Percentiles rank a stretch among this genome's conserved stretches.
Evolutionary conservation across 768 basidiomycete genomes (phyloP).

Genomic region (Ramaria sp.): DNA sequence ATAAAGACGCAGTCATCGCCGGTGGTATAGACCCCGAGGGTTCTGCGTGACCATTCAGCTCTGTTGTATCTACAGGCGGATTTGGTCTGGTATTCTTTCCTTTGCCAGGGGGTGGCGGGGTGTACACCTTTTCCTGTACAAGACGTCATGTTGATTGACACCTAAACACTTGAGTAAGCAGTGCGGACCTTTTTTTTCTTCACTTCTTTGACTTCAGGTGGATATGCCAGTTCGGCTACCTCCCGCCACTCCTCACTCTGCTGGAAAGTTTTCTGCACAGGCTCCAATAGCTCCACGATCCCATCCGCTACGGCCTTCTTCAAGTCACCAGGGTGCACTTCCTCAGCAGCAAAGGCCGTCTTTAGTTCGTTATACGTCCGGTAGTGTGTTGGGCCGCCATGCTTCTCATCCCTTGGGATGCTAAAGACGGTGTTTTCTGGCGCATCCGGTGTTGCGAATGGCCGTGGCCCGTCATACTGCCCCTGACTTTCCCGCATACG

Average conservation of each 20-base stretch:
- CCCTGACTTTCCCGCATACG: constrained; percentile 29
- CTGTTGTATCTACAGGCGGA: constrained; percentile 11
- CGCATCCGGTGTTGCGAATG: constrained; percentile 59
- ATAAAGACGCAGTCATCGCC: too few species aligned
- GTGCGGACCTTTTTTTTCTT: constrained; percentile 47
- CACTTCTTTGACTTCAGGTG: constrained; percentile 40
- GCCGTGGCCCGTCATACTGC: constrained; percentile 30
- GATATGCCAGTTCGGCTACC: constrained; percentile 74
- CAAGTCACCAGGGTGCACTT: constrained; percentile 83
- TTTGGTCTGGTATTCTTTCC: constrained; percentile 42
- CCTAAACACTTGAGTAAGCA: background rate
- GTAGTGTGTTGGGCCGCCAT: constrained; percentile 66
- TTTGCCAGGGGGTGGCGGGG: constrained; percentile 74
- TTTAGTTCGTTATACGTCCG: constrained; percentile 51
- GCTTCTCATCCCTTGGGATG: constrained; percentile 67
- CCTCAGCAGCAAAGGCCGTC: constrained; percentile 63
- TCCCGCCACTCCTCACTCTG: constrained; percentile 72
- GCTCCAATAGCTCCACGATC: constrained; percentile 65
- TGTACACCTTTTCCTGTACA: constrained; percentile 65
- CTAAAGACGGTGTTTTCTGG: constrained; percentile 78
- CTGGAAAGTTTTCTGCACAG: constrained; percentile 71
- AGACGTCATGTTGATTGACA: background rate
- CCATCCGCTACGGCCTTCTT: constrained; percentile 69
- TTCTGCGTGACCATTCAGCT: constrained; percentile 4
- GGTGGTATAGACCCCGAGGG: background rate